phyloP scores from a whole-genome alignment of 352 stramenopile genomes.

The Pythium plurisporium region DNA sequence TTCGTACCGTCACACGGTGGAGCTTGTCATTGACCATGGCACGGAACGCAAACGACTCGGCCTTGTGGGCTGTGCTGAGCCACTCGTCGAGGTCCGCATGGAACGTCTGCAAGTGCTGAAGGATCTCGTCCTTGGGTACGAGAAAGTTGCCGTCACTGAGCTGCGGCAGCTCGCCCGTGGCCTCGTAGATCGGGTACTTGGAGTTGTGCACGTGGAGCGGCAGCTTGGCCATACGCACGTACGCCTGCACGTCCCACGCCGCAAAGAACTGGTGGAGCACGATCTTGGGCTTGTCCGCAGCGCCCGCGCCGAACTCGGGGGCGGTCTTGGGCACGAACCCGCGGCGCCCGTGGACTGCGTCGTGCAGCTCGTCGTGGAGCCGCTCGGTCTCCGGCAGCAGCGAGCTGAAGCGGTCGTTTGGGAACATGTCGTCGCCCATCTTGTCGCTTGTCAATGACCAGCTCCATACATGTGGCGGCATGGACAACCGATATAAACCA shows the following conservation, averaged over 20 bases:
- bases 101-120: constrained; percentile 87
- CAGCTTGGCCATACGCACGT: constrained; percentile 73
- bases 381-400: constrained; percentile 62
- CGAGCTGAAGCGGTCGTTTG: constrained; percentile 77
- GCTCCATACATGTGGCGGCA: neutral
- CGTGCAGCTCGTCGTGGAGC: constrained; percentile 61
- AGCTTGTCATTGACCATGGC: constrained; percentile 82
- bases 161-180: constrained; percentile 76
- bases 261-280: constrained; percentile 84
- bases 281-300: constrained; percentile 25
- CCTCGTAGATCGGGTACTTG: constrained; percentile 74
- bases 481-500: constrained; percentile 9
- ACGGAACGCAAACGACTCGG: constrained; percentile 79
- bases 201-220: constrained; percentile 83
- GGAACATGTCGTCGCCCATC: constrained; percentile 48
- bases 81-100: constrained; percentile 75
- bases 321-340: constrained; percentile 65
- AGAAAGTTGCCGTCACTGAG: constrained; percentile 86
- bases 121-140: constrained; percentile 77
- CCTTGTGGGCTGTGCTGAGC: constrained; percentile 65
- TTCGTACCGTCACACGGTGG: constrained; percentile 59
- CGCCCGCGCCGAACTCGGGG: constrained; percentile 47
- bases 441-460: neutral
- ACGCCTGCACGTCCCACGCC: constrained; percentile 81
- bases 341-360: constrained; percentile 33